phyloP scores from a whole-genome alignment of 1,139 yeast genomes.

The Pneumocystis murina region DNA sequence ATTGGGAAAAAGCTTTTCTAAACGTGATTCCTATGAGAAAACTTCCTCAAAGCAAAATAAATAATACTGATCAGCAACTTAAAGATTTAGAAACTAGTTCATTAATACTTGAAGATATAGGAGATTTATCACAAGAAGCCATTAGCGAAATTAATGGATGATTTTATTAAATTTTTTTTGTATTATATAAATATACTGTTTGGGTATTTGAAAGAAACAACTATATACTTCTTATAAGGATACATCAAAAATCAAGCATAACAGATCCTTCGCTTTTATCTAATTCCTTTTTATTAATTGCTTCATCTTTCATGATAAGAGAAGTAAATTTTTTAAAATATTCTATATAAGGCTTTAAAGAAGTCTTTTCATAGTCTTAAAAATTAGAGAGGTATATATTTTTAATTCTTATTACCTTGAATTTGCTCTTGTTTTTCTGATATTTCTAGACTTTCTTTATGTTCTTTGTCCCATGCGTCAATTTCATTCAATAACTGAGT shows the following conservation, averaged over 20 bases:
- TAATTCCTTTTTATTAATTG: constrained; percentile 29
- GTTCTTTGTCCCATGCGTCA: constrained; percentile 29
- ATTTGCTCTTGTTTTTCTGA: constrained; percentile 21
- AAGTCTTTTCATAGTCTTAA: constrained; percentile 48
- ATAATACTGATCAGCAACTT: not conserved
- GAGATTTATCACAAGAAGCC: constrained; percentile 4
- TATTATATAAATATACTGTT: not conserved
- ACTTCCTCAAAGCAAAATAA: constrained; percentile 13
- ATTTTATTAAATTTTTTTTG: constrained; percentile 7
- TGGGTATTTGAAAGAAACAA: not conserved
- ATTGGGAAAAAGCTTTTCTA: constrained; percentile 82
- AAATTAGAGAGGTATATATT: constrained; percentile 4
- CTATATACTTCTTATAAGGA: not conserved
- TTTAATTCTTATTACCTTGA: constrained; percentile 5
- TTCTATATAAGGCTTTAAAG: constrained; percentile 61
- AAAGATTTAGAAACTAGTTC: not conserved
- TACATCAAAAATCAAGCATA: constrained; percentile 19
- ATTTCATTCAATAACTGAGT: constrained; percentile 43
- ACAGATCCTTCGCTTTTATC: not conserved
- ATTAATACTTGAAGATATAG: not conserved
- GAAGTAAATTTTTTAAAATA: constrained; percentile 51
- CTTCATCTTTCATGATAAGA: constrained; percentile 41
- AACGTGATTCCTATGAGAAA: constrained; percentile 73
- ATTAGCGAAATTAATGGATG: constrained; percentile 2
- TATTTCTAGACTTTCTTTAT: constrained; percentile 24